A percentile compares a stretch with the other conserved stretches of the same genome.
Conservation (phyloP, 177 flowering plant genomes). For the Vitis hybrid region DNA sequence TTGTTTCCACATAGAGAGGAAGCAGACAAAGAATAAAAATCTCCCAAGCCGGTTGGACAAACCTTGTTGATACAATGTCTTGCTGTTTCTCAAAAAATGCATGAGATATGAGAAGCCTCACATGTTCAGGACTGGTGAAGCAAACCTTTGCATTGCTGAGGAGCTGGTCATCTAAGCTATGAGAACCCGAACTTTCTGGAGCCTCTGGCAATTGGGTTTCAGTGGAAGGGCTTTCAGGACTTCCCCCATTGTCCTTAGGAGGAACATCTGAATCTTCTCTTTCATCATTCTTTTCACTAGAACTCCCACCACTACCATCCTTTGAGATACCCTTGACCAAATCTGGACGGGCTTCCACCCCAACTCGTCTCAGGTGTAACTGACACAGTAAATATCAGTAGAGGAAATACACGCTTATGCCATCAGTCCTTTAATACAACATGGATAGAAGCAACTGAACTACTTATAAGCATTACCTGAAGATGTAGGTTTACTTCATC, state of each 20-base stretch:
- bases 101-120: background rate
- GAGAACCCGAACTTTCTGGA: constrained; percentile 41
- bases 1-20: constrained; percentile 15
- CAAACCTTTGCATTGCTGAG: constrained; percentile 22
- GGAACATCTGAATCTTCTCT: constrained; percentile 41
- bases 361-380: constrained; percentile 92
- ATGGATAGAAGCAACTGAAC: no score
- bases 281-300: constrained; percentile 33
- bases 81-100: constrained; percentile 12
- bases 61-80: constrained; percentile 3
- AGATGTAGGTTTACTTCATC: constrained; percentile 99
- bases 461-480: constrained; percentile 54
- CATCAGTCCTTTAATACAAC: background rate
- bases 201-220: constrained; percentile 37
- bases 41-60: constrained; percentile 17
- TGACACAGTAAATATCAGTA: constrained; percentile 26
- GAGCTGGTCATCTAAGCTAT: constrained; percentile 29
- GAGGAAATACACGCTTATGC: background rate
- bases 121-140: constrained; percentile 1
- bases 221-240: constrained; percentile 30
- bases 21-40: constrained; percentile 22
- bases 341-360: constrained; percentile 80
- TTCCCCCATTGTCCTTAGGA: constrained; percentile 36
- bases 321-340: constrained; percentile 49
- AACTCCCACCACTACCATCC: constrained; percentile 47